Percentiles rank a stretch among this genome's conserved stretches.
phyloP scores from a whole-genome alignment of 2,329 filamentous ascomycete species.

The Tolypocladium sp. region DNA sequence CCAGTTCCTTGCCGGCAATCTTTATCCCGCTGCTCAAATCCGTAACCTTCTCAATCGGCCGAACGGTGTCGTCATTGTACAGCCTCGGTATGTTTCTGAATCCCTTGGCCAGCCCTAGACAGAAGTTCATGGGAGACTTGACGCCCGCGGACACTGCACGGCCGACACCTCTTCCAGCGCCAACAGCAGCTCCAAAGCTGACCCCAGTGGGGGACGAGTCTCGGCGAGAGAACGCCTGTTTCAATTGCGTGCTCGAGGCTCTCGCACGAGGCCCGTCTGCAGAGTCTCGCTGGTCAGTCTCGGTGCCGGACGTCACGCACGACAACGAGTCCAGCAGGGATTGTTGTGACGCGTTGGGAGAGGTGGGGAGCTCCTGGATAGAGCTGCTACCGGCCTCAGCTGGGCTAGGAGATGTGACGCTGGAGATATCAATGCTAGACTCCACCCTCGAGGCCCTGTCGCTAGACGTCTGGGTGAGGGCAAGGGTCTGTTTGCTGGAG shows the following conservation, averaged over 20 bases:
- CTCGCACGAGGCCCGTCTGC: neutral
- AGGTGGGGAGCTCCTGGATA: neutral
- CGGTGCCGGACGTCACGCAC: neutral
- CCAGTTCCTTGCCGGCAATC: constrained; percentile 71
- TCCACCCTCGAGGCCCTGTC: constrained; percentile 2
- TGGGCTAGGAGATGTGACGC: neutral
- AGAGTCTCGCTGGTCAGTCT: neutral
- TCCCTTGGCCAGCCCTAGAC: constrained; percentile 70
- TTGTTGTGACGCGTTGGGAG: neutral
- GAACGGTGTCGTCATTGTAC: constrained; percentile 76
- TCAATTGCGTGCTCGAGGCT: constrained; percentile 4
- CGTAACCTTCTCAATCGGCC: constrained; percentile 71
- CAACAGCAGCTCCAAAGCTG: constrained; percentile 49
- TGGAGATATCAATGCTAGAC: constrained; percentile 2
- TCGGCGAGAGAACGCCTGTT: constrained; percentile 7
- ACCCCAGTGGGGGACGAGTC: constrained; percentile 12
- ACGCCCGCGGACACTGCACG: constrained; percentile 68
- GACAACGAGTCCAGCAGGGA: neutral
- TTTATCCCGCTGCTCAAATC: constrained; percentile 66
- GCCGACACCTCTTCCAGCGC: constrained; percentile 57
- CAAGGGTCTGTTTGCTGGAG: constrained; percentile 3
- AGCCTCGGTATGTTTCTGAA: constrained; percentile 82
- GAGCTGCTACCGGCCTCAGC: neutral
- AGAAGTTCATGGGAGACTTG: constrained; percentile 77
- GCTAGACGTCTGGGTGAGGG: neutral